Evolutionary conservation across 78 protist genomes (phyloP).

Genomic region (Speleostelium caveatum): DNA sequence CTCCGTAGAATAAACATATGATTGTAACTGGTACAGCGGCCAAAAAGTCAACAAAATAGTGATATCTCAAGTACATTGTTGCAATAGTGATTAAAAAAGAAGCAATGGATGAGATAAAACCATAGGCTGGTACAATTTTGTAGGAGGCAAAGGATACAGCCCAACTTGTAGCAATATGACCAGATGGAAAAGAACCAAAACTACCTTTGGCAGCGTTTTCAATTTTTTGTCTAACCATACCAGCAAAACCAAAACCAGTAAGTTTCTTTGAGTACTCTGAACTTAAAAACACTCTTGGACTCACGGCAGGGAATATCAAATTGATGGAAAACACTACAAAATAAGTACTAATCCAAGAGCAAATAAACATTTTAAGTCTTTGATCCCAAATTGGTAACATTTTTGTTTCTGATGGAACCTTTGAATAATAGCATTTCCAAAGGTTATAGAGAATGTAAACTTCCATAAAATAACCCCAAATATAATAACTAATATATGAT

Average conservation of each 20-base stretch:
- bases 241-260: constrained; percentile 72
- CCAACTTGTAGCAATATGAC: constrained; percentile 70
- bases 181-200: constrained; percentile 75
- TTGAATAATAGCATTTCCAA: constrained; percentile 48
- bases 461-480: constrained; percentile 79
- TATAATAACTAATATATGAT: constrained; percentile 66
- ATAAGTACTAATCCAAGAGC: constrained; percentile 73
- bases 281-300: constrained; percentile 56
- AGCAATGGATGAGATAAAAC: constrained; percentile 37
- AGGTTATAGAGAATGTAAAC: constrained; percentile 26
- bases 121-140: constrained; percentile 49
- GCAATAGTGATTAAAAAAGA: constrained; percentile 66
- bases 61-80: constrained; percentile 67
- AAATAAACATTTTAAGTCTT: constrained; percentile 66
- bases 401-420: constrained; percentile 6
- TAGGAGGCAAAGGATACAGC: constrained; percentile 55
- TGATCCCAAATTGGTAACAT: constrained; percentile 75
- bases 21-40: constrained; percentile 57
- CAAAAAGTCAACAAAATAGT: constrained; percentile 62
- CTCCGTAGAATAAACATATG: constrained; percentile 62
- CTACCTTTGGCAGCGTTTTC: constrained; percentile 62
- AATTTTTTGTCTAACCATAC: constrained; percentile 43
- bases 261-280: not conserved
- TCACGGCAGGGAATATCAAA: constrained; percentile 52
- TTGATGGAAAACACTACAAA: constrained; percentile 55